phyloP scores from a whole-genome alignment of 208 protist genomes.

The Herpetomonas muscarum region DNA sequence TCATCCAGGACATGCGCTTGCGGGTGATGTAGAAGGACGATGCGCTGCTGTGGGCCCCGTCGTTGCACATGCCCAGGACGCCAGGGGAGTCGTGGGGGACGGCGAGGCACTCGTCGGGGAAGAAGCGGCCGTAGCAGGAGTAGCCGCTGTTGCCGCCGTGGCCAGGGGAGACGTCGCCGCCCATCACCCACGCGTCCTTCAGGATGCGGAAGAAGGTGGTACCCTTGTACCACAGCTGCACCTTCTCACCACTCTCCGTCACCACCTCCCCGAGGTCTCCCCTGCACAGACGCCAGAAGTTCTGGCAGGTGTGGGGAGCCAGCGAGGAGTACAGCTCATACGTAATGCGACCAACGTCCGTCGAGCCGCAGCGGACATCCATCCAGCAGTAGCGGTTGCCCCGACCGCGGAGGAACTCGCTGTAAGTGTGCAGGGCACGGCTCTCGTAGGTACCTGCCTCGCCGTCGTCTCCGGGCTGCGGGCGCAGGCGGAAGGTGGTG shows the following conservation, averaged over 20 bases:
- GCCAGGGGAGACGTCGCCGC: conserved; percentile 81
- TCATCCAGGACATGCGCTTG: conserved; percentile 83
- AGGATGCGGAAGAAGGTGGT: conserved; percentile 93
- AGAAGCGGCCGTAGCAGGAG: conserved; percentile 89
- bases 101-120: conserved; percentile 94
- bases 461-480: conserved; percentile 8
- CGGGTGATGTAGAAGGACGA: conserved; percentile 90
- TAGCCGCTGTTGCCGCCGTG: conserved; percentile 88
- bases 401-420: conserved; percentile 45
- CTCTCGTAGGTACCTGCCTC: conserved; percentile 71
- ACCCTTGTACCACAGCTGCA: conserved; percentile 83
- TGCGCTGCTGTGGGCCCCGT: conserved; percentile 79
- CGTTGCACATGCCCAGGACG: conserved; percentile 89
- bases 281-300: conserved; percentile 89
- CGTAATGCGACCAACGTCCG: conserved; percentile 47
- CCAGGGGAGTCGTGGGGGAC: conserved; percentile 79
- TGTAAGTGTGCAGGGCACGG: conserved; percentile 45
- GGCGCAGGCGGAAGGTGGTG: conserved; percentile 49
- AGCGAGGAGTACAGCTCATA: conserved; percentile 86
- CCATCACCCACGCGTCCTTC: conserved; percentile 92
- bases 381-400: conserved; percentile 85
- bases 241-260: conserved; percentile 12
- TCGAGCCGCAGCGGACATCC: conserved; percentile 37
- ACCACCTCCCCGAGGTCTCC: conserved; percentile 44
- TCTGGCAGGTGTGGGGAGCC: conserved; percentile 87